Conservation (phyloP, 495 filamentous ascomycete species). For the Aspergillus affinis region DNA sequence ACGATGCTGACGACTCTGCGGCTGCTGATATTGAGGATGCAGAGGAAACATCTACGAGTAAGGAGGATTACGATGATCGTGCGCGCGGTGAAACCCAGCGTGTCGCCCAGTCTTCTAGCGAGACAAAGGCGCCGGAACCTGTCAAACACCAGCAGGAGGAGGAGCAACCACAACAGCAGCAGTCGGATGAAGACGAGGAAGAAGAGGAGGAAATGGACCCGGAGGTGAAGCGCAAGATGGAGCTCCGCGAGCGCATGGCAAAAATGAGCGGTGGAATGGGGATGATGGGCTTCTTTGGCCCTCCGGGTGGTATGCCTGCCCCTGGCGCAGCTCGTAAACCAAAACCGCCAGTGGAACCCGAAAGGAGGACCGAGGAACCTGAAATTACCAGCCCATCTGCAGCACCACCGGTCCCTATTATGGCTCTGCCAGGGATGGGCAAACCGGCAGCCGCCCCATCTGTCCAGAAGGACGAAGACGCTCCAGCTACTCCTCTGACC, state of each 20-base stretch:
- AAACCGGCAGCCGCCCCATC: conserved; percentile 36
- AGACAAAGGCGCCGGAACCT: conserved; percentile 37
- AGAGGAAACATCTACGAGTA: conserved; percentile 70
- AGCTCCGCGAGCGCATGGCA: conserved; percentile 90
- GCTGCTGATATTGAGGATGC: conserved; percentile 83
- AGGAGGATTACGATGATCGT: conserved; percentile 68
- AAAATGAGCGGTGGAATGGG: conserved; percentile 99
- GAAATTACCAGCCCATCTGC: conserved; percentile 50
- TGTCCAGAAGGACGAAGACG: conserved; percentile 47
- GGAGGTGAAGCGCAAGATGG: conserved; percentile 81
- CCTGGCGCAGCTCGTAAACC: conserved; percentile 47
- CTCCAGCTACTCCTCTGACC: conserved; percentile 34
- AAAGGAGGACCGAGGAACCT: conserved; percentile 58
- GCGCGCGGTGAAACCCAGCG: conserved; percentile 21
- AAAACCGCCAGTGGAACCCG: conserved; percentile 59
- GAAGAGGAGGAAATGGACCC: conserved; percentile 87
- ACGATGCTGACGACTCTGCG: conserved; percentile 88
- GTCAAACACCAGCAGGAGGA: conserved; percentile 45
- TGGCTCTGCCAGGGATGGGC: conserved; percentile 70
- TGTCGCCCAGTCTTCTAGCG: conserved; percentile 21
- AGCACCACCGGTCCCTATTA: conserved; percentile 74
- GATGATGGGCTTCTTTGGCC: conserved; percentile 91
- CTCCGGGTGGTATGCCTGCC: conserved; percentile 65
- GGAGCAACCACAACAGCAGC: conserved; percentile 44
- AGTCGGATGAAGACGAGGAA: conserved; percentile 58